phyloP scores from a whole-genome alignment of 495 filamentous ascomycete species.

The Penicillium canariense region DNA sequence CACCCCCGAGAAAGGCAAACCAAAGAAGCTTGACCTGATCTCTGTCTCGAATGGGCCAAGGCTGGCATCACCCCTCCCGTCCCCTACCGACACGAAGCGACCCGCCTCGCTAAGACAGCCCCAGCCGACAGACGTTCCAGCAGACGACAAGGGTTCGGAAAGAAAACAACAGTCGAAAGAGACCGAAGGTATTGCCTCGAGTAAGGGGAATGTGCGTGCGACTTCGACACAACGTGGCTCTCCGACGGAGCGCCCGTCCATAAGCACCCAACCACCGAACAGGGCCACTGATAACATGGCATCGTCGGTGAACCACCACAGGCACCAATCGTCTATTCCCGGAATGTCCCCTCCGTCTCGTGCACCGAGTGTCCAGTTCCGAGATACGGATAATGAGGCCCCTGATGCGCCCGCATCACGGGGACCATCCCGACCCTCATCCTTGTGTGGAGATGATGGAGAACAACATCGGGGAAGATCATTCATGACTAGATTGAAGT shows the following conservation, averaged over 20 bases:
- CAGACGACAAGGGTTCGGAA: slow-evolving; percentile 6
- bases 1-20: slow-evolving; percentile 17
- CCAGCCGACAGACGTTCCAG: slow-evolving; percentile 6
- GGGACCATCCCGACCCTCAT: slow-evolving; percentile 54
- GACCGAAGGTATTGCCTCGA: background rate
- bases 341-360: slow-evolving; percentile 46
- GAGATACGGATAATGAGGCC: slow-evolving; percentile 47
- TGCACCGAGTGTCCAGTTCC: slow-evolving; percentile 65
- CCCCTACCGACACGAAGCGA: slow-evolving; percentile 31
- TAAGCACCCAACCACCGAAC: slow-evolving; percentile 30
- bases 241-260: slow-evolving; percentile 22
- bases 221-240: slow-evolving; percentile 24
- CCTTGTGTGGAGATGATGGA: slow-evolving; percentile 56
- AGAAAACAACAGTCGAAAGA: slow-evolving; percentile 4
- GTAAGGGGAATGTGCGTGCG: slow-evolving; percentile 24
- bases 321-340: slow-evolving; percentile 27
- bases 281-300: slow-evolving; percentile 25
- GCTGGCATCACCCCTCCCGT: slow-evolving; percentile 35
- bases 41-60: slow-evolving; percentile 23
- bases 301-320: slow-evolving; percentile 20
- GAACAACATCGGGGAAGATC: slow-evolving; percentile 54
- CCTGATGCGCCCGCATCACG: slow-evolving; percentile 44
- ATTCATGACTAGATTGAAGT: slow-evolving; percentile 66
- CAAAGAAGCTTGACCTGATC: slow-evolving; percentile 25
- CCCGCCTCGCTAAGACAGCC: slow-evolving; percentile 18